phyloP scores from a whole-genome alignment of 208 protist genomes.

The Crithidia acanthocephali region DNA sequence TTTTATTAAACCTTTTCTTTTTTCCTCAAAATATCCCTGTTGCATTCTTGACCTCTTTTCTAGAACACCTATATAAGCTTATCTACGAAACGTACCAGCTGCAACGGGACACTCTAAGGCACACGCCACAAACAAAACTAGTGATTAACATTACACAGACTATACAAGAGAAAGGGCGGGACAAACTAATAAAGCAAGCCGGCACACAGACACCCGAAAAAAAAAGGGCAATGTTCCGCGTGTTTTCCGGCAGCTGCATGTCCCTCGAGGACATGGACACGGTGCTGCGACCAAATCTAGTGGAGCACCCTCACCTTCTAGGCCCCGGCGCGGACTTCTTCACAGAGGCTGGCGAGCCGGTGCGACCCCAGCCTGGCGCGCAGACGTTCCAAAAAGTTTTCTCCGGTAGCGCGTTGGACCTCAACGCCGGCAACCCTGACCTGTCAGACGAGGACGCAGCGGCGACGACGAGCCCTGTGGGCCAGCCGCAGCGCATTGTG shows the following conservation, averaged over 20 bases:
- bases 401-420: conserved; percentile 86
- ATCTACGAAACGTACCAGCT: background rate
- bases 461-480: conserved; percentile 17
- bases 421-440: conserved; percentile 80
- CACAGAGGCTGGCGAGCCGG: conserved; percentile 82
- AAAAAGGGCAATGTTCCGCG: conserved; percentile 78
- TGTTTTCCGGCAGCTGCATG: conserved; percentile 90
- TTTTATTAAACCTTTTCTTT: conserved; percentile 2
- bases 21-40: background rate
- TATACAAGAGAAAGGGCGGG: no score
- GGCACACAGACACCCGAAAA: no score
- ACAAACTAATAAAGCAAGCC: conserved; percentile 9
- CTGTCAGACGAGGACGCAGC: conserved; percentile 63
- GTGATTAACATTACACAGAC: no score
- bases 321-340: conserved; percentile 90
- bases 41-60: conserved; percentile 2
- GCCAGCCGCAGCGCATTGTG: conserved; percentile 29
- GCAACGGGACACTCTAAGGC: background rate
- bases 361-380: conserved; percentile 78
- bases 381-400: conserved; percentile 91
- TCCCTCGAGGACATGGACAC: conserved; percentile 92
- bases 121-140: background rate
- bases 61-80: background rate
- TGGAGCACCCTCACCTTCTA: conserved; percentile 80
- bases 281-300: conserved; percentile 64